Evolutionary conservation across 2,329 filamentous ascomycete genomes (phyloP), one percentile per base, ranked within the genome.

Genomic region (Colletotrichum karsti): DNA sequence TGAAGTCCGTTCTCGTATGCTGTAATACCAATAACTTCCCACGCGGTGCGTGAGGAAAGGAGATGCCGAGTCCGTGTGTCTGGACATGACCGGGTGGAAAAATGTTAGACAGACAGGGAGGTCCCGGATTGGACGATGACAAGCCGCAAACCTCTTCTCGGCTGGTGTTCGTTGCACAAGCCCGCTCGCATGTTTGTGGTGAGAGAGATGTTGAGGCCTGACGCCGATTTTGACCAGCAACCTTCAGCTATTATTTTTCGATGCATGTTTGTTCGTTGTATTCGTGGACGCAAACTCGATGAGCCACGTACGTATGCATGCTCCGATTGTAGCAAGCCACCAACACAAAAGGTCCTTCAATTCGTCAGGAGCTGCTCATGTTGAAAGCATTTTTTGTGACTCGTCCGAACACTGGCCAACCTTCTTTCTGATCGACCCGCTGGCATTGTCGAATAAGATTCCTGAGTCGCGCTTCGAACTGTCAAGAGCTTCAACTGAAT

Each of bases 321-420:
- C 26, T 12, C 28, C 15, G n/a, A 33, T 26, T 3, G 30, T 15
- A 51, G 35, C 37, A 64, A 54, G 62, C 48, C 28, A 51, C 37
- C 26, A 26, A 41, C 13, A 42, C n/a, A 15, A 6, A 20, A 26
- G 35, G n/a, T 18, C 56, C 28, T 60, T 20, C 13, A 54, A 39
- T 46, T 44, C 22, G 37, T 33, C 44, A 44, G 26, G 7, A 46
- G 35, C 42, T 51, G 42, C 50, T 28, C 33, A 44, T 30, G 28
- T 26, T 44, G 53, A 26, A 35, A 30, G 35, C n/a, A n/a, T n/a
- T n/a, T 20, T 53, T 20, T 64, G 18, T 10, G 18, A 53, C 39
- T 65, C 62, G 41, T 65, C 56, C 56, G 62, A 65, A 61, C 46
- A 37, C 28, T 54, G 46, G 37, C 55, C 56, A 61, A 53, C 26